Percentiles rank a stretch among this genome's conserved stretches.
Evolutionary conservation across 345 rosid species (phyloP).

Genomic region (Ceriops tagal): DNA sequence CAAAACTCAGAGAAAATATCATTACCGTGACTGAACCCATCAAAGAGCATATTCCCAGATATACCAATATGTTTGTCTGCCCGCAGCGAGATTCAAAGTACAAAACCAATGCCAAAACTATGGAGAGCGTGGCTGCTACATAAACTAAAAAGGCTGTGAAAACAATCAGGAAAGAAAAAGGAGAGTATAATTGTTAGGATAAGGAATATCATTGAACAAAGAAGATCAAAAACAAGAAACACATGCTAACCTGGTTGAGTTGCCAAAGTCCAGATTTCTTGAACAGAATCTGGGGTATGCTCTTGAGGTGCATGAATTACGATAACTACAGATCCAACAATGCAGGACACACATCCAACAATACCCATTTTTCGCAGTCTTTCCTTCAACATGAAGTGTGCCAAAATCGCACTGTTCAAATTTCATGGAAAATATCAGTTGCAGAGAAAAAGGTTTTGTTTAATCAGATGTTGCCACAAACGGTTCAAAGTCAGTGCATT

Average conservation of each 20-base stretch:
- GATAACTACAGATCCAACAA: conserved; percentile 80
- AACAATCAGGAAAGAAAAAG: neutral
- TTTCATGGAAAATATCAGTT: conserved; percentile 17
- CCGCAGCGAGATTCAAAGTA: conserved; percentile 85
- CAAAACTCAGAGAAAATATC: conserved; percentile 4
- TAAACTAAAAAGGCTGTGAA: conserved; percentile 75
- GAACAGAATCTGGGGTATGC: conserved; percentile 68
- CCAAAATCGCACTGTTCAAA: conserved; percentile 66
- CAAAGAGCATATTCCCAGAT: conserved; percentile 82
- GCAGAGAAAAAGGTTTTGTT: neutral
- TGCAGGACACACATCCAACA: conserved; percentile 82
- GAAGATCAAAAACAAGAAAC: neutral
- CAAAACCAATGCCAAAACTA: conserved; percentile 69
- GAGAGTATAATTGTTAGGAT: conserved; percentile 13
- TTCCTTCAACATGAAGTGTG: conserved; percentile 81
- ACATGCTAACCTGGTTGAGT: conserved; percentile 66
- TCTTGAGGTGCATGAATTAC: conserved; percentile 91
- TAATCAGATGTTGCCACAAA: conserved; percentile 4
- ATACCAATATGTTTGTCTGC: conserved; percentile 74
- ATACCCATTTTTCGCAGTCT: conserved; percentile 69
- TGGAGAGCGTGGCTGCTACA: conserved; percentile 56
- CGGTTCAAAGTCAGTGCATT: conserved; percentile 3
- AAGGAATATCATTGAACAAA: conserved; percentile 2
- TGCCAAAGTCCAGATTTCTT: conserved; percentile 77
- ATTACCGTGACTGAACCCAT: conserved; percentile 82